Conservation (phyloP, 371 early-diverging fungal genomes). For the Chytridium lagenaria region DNA sequence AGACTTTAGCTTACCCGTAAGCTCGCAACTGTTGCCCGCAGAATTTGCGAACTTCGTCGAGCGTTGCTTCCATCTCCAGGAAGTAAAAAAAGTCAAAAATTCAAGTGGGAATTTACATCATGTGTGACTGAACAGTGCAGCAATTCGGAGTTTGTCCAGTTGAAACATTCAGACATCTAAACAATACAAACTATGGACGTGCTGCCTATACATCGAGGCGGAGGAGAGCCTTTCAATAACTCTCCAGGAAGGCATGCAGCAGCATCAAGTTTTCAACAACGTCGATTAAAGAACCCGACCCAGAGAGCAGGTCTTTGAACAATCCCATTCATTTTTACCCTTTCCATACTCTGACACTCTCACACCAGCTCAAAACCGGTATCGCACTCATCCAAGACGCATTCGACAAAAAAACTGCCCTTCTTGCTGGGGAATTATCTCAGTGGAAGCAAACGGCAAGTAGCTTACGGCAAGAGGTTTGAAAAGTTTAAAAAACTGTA, state of each 20-base stretch:
- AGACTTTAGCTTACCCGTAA: constrained; percentile 2
- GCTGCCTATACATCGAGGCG: background rate
- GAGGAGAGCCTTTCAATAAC: background rate
- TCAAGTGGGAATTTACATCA: background rate
- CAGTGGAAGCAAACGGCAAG: constrained; percentile 41
- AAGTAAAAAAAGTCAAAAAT: background rate
- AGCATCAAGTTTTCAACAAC: no score
- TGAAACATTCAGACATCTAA: background rate
- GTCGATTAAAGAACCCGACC: background rate
- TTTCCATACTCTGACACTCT: no score
- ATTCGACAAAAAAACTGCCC: constrained; percentile 29
- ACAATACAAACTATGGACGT: background rate
- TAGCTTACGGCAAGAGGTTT: constrained; percentile 42
- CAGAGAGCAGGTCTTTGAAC: constrained; percentile 5
- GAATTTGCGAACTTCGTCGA: constrained; percentile 8
- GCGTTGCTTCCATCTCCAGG: constrained; percentile 8
- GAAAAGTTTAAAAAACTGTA: background rate
- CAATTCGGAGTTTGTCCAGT: background rate
- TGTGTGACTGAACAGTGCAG: background rate
- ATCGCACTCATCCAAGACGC: constrained; percentile 46
- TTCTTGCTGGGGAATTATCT: constrained; percentile 34
- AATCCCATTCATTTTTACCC: no score
- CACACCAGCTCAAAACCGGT: constrained; percentile 42
- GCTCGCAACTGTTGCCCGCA: background rate
- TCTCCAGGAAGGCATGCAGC: background rate